phyloP scores from a whole-genome alignment of 192 early-diverging fungal genomes.

The Podila minutissima region DNA sequence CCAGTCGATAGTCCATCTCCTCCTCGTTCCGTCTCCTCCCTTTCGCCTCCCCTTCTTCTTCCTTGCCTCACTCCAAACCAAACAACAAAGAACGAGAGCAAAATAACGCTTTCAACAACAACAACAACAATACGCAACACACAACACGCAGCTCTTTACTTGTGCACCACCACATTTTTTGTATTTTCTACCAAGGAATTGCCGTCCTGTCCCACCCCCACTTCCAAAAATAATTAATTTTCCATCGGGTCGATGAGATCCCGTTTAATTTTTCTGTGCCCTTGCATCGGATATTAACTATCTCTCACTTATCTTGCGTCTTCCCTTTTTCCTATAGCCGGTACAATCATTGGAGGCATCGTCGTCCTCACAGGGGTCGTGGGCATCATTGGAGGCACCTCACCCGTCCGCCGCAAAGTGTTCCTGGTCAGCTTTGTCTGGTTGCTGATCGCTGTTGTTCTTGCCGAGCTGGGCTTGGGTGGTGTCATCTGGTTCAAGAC shows the following conservation, averaged over 20 bases:
- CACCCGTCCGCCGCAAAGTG: conserved; percentile 19
- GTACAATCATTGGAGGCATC: conserved; percentile 29
- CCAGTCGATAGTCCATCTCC: background rate
- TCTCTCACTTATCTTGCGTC: background rate
- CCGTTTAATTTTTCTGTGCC: background rate
- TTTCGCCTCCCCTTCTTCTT: no score
- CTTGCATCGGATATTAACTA: background rate
- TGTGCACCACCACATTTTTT: no score
- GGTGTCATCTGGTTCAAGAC: conserved; percentile 55
- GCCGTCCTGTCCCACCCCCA: no score
- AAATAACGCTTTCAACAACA: no score
- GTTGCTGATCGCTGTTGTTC: conserved; percentile 16
- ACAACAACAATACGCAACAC: no score
- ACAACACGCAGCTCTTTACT: no score
- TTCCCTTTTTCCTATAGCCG: conserved; percentile 13
- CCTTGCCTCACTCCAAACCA: no score
- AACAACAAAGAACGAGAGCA: no score
- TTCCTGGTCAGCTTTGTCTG: conserved; percentile 18
- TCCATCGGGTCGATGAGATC: no score
- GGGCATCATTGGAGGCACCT: conserved; percentile 17
- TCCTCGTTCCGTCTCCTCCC: no score
- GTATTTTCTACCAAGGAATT: no score
- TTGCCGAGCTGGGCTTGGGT: conserved; percentile 43
- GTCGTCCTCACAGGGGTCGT: conserved; percentile 27
- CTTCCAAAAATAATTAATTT: no score